Percentiles rank a stretch among this genome's conserved stretches.
Conservation (phyloP, 2,329 filamentous ascomycete species). For the Xylariaceae sp. region DNA sequence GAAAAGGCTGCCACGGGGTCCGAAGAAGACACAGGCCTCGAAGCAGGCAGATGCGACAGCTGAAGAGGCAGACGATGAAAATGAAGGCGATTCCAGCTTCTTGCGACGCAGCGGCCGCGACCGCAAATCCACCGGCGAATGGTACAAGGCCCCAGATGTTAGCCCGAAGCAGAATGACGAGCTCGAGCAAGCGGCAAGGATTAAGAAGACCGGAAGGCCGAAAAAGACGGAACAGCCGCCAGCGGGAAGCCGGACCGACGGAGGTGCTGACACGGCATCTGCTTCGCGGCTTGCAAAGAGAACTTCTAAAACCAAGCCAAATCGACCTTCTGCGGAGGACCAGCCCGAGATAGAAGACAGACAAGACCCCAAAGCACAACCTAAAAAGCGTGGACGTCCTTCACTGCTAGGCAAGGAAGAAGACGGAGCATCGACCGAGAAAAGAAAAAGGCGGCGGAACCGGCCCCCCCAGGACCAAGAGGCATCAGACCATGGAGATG, state of each 20-base stretch:
- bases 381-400: slow-evolving; percentile 15
- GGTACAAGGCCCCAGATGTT: background rate
- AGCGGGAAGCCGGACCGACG: slow-evolving; percentile 2
- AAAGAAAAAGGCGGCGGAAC: slow-evolving; percentile 5
- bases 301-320: too few species aligned
- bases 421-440: slow-evolving; percentile 11
- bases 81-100: slow-evolving; percentile 21
- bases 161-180: background rate
- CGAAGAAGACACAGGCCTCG: slow-evolving; percentile 9
- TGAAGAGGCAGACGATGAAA: slow-evolving; percentile 24
- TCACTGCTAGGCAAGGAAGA: slow-evolving; percentile 8
- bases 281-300: too few species aligned
- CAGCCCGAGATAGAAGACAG: slow-evolving; percentile 11
- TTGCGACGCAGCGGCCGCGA: slow-evolving; percentile 18
- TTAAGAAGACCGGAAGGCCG: slow-evolving; percentile 3
- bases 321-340: background rate
- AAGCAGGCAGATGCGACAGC: slow-evolving; percentile 8
- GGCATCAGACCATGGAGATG: slow-evolving; percentile 5
- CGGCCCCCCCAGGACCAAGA: slow-evolving; percentile 8
- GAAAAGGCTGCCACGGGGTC: too few species aligned
- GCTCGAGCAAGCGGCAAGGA: background rate
- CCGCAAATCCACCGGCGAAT: slow-evolving; percentile 8
- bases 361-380: slow-evolving; percentile 5
- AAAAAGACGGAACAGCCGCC: slow-evolving; percentile 3
- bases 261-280: background rate